Evolutionary conservation across 371 early-diverging fungal genomes (phyloP).

Genomic region (Chytridium lagenaria): DNA sequence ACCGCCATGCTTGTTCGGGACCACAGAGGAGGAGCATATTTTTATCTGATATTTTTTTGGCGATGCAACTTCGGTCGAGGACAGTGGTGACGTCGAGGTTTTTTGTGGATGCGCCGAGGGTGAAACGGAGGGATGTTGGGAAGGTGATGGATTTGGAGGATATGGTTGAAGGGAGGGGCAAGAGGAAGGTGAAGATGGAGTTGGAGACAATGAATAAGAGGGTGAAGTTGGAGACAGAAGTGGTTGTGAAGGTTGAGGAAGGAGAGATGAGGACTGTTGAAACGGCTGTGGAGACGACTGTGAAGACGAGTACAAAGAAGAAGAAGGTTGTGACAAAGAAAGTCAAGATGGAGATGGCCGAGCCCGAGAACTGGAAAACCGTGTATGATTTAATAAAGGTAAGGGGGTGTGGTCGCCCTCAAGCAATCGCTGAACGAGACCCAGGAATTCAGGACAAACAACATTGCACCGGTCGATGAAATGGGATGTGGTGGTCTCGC

Average conservation of each 20-base stretch:
- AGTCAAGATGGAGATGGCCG: background rate
- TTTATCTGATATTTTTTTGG: background rate
- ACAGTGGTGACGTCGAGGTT: background rate
- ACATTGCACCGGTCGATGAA: slow-evolving; percentile 92
- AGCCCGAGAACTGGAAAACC: slow-evolving; percentile 65
- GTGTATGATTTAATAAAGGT: slow-evolving; percentile 66
- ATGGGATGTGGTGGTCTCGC: slow-evolving; percentile 90
- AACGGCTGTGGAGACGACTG: background rate
- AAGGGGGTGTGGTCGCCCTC: background rate
- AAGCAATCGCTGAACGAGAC: no score
- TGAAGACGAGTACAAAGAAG: background rate
- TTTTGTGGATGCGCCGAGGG: no score
- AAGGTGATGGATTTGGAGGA: background rate
- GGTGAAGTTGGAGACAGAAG: background rate
- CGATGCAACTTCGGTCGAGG: slow-evolving; percentile 7
- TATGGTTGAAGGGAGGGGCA: background rate
- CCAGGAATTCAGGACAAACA: slow-evolving; percentile 59
- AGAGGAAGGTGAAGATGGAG: background rate
- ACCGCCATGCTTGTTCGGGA: slow-evolving; percentile 14
- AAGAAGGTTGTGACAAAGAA: slow-evolving; percentile 4
- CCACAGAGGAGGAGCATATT: slow-evolving; percentile 9
- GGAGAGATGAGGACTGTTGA: background rate
- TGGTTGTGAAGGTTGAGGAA: no score
- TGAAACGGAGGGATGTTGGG: no score
- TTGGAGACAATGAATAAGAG: background rate